These are phyloP conservation scores for Spathaspora sp. DNA, from an alignment of 1,139 yeast genomes.

Conservation along the genomic window DNA sequence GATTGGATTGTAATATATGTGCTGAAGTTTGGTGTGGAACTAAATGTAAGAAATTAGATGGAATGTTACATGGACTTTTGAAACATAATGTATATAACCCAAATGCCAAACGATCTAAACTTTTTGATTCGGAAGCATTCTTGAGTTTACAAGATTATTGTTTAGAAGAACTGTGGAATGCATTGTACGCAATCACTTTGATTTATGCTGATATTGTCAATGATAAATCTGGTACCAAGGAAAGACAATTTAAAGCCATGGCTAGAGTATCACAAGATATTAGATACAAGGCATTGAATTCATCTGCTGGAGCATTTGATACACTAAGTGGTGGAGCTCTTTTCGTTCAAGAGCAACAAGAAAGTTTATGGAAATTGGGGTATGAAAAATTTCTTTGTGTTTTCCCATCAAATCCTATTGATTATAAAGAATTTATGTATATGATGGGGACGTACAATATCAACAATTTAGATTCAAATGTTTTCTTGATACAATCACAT, in stretches of 20 bases:
- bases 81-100: conserved; percentile 50
- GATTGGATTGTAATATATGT: conserved; percentile 70
- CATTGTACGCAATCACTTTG: conserved; percentile 63
- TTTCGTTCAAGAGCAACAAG: conserved; percentile 57
- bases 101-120: conserved; percentile 22
- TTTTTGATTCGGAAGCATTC: conserved; percentile 51
- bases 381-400: conserved; percentile 48
- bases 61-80: conserved; percentile 53
- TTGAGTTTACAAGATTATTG: conserved; percentile 59
- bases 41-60: conserved; percentile 55
- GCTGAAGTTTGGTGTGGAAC: conserved; percentile 71
- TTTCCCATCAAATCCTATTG: conserved; percentile 44
- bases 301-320: conserved; percentile 59
- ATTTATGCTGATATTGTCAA: conserved; percentile 50
- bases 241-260: conserved; percentile 55
- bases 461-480: conserved; percentile 65
- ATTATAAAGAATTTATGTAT: conserved; percentile 55
- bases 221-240: conserved; percentile 44
- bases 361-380: conserved; percentile 60
- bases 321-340: conserved; percentile 48
- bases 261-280: conserved; percentile 70
- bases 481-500: conserved; percentile 65
- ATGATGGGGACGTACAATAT: conserved; percentile 74
- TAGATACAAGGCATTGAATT: conserved; percentile 59
- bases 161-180: conserved; percentile 64